Base-by-base conservation (phyloP, 441 rosid species). In the Biscutella laevigata region DNA sequence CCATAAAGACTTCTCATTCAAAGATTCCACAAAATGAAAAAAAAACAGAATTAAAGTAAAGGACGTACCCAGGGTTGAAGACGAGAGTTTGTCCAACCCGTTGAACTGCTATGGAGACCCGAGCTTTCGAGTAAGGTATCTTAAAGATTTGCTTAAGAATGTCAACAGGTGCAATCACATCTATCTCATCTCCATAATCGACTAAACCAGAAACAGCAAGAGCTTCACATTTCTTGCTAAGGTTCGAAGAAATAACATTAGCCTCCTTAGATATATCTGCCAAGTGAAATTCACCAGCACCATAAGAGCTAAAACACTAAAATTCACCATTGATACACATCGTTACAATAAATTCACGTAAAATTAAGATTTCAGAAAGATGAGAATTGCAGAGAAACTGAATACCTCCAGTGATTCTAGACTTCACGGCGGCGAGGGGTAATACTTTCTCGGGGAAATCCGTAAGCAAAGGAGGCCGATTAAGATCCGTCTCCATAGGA, bases 51-150 rank as follows among this genome's bases (percentile, higher is more conserved):
- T 9, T 32, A 34, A 39, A 50, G 47, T 19, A 49, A 52, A 59
- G 36, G 62, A 66, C 84, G 34, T 26, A 90, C 98, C 98, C 98
- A 20, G 76, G 70, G 69, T 84, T 87, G 44, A 90, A 71, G 47
- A 90, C 81, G n/a, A 90, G 98, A 53, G 98, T 90, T 59, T 78
- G 92, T 41, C 98, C 98, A 59, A 90, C 72, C 6, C 96, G 89
- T 50, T 72, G 95, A 69, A 90, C 98, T 0, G 89, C 95, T 60
- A 90, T 78, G 16, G 98, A 90, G 42, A 90, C 74, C 17, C 95
- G 82, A 68, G 90, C 92, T 73, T 87, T 84, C 24, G 92, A 90
- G 66, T 90, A 90, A 37, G 98, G 96, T 59, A 90, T 90, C 75
- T 87, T 90, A 70, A 90, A 90, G 12, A 90, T 84, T 69, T 90